These are phyloP conservation scores for Piloderma croceum DNA, from an alignment of 768 basidiomycete species.

Conservation along the genomic window DNA sequence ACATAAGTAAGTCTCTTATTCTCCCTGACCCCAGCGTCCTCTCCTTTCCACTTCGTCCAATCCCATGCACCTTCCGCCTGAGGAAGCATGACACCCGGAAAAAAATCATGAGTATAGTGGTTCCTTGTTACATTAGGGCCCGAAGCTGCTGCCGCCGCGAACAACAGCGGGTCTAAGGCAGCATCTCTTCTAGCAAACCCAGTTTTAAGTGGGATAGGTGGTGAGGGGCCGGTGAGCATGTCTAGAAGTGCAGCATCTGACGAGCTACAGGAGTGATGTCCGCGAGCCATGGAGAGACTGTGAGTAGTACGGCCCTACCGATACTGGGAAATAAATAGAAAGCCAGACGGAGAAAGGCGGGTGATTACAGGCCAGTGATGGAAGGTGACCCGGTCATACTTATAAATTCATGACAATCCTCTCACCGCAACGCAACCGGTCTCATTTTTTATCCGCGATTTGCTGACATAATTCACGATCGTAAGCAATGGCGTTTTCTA, in stretches of 20 bases:
- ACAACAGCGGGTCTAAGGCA: constrained; percentile 70
- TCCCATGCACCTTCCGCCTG: constrained; percentile 50
- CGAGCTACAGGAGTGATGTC: constrained; percentile 6
- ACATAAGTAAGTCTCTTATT: constrained; percentile 54
- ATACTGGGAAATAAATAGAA: too few species aligned
- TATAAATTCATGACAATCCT: too few species aligned
- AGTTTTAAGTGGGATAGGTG: constrained; percentile 32
- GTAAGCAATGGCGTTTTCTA: too few species aligned
- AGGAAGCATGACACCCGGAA: constrained; percentile 51
- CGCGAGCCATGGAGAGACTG: too few species aligned
- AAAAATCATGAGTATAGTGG: constrained; percentile 80
- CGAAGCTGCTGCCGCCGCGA: constrained; percentile 71
- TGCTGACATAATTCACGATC: too few species aligned
- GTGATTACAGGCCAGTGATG: too few species aligned
- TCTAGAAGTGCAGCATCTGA: constrained; percentile 64
- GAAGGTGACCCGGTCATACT: too few species aligned
- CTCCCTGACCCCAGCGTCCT: constrained; percentile 34
- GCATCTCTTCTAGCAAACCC: constrained; percentile 59
- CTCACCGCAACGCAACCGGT: too few species aligned
- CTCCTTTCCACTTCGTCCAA: constrained; percentile 51
- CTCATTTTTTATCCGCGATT: too few species aligned
- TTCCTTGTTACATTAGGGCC: constrained; percentile 78
- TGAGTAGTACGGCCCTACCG: too few species aligned
- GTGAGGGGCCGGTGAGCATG: constrained; percentile 51
- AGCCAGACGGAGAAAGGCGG: too few species aligned